Conservation (phyloP, 768 basidiomycete species). For the Cystobasidium onofrii region DNA sequence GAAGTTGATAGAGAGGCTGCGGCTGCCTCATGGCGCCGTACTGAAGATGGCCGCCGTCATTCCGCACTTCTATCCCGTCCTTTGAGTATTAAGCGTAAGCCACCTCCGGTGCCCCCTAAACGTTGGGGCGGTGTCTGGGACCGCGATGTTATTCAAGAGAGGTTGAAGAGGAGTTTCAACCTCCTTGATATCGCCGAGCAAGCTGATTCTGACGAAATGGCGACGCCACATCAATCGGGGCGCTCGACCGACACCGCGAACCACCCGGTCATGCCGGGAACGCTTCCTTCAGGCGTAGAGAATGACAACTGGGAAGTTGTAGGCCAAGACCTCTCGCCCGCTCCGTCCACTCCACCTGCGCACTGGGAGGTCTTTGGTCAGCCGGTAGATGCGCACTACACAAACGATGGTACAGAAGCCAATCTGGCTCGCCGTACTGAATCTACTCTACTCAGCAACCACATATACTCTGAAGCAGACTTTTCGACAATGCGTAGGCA, state of each 20-base stretch:
- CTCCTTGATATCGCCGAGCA: background rate
- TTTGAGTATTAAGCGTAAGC: conserved; percentile 32
- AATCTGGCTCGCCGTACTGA: background rate
- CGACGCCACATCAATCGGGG: background rate
- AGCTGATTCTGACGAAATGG: background rate
- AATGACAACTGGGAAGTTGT: background rate
- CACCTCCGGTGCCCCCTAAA: conserved; percentile 32
- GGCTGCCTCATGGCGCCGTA: conserved; percentile 15
- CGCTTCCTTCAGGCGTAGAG: background rate
- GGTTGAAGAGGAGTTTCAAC: background rate
- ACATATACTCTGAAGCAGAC: background rate
- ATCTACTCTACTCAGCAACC: background rate
- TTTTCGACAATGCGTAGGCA: no score
- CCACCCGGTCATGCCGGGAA: background rate
- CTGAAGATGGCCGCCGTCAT: conserved; percentile 28
- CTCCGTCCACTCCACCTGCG: background rate
- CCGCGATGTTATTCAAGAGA: conserved; percentile 11
- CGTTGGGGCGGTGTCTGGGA: conserved; percentile 30
- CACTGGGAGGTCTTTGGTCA: conserved; percentile 1
- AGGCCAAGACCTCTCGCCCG: background rate
- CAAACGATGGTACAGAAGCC: background rate
- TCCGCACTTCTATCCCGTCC: conserved; percentile 29
- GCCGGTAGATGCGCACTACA: background rate
- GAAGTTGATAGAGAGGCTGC: background rate
- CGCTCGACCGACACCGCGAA: background rate